Conservation (phyloP, 164 flowering plant genomes). For the Annona cherimola region DNA sequence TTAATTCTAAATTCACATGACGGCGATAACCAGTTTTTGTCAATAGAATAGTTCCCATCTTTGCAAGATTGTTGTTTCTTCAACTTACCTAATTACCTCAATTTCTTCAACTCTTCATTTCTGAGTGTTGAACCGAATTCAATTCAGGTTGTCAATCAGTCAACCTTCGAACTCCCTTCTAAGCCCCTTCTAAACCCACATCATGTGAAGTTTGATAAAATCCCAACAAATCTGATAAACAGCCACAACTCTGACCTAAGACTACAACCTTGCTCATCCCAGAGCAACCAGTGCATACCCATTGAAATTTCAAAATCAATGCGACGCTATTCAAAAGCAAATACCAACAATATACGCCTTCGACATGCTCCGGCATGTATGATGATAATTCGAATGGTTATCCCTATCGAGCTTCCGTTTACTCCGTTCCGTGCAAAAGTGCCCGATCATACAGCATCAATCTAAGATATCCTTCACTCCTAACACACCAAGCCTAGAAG, state of each 20-base stretch:
- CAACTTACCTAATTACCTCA: too few species aligned
- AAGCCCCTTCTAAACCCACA: background rate
- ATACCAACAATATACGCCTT: background rate
- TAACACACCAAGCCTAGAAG: background rate
- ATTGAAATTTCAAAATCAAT: background rate
- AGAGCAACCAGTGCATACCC: background rate
- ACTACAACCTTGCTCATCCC: background rate
- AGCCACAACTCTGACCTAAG: background rate
- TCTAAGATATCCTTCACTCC: background rate
- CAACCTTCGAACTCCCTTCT: background rate
- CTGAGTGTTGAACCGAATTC: too few species aligned
- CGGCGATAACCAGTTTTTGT: too few species aligned
- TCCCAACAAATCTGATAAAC: background rate
- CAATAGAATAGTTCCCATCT: too few species aligned
- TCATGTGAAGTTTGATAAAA: too few species aligned
- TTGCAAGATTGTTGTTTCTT: too few species aligned
- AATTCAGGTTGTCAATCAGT: background rate
- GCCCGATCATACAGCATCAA: background rate
- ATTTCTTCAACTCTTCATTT: too few species aligned
- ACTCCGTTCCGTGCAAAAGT: too few species aligned
- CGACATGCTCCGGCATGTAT: too few species aligned
- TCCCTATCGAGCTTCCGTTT: too few species aligned
- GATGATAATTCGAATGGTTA: too few species aligned
- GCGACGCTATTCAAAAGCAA: background rate
- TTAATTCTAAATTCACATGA: too few species aligned